Evolutionary conservation across 2,329 filamentous ascomycete genomes (phyloP).

Genomic region (Ophiostoma piceae): DNA sequence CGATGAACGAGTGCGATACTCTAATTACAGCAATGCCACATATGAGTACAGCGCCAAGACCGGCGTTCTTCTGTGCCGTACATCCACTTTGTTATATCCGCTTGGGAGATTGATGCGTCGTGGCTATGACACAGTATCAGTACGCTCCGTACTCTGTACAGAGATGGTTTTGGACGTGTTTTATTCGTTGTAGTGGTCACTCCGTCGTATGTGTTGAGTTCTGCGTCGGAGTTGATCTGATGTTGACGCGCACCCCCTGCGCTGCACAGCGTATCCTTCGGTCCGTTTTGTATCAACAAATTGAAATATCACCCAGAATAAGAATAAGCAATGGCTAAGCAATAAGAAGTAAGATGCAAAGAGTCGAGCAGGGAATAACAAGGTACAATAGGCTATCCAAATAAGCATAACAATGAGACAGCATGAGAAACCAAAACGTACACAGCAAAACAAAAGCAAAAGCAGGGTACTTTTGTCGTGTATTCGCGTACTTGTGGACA

Average conservation of each 20-base stretch:
- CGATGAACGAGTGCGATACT: neutral
- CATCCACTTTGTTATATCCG: slow-evolving; percentile 13
- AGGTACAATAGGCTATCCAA: neutral
- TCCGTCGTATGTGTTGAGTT: too few species aligned
- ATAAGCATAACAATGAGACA: slow-evolving; percentile 12
- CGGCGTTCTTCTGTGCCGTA: neutral
- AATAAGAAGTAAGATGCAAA: too few species aligned
- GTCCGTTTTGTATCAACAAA: slow-evolving; percentile 9
- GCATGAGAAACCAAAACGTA: neutral
- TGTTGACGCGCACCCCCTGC: slow-evolving; percentile 11
- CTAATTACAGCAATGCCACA: neutral
- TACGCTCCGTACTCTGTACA: neutral
- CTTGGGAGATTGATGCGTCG: slow-evolving; percentile 1
- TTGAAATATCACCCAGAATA: neutral
- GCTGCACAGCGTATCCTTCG: neutral
- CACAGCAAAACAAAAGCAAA: neutral
- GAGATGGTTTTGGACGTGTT: neutral
- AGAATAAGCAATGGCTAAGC: too few species aligned
- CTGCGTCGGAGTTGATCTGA: neutral
- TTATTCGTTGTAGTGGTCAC: neutral
- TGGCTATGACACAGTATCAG: slow-evolving; percentile 7
- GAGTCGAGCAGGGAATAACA: neutral
- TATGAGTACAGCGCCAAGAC: neutral
- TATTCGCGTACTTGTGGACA: neutral
- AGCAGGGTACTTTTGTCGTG: neutral